These are phyloP conservation scores for Malassezia pachydermatis DNA, from an alignment of 1,284 basidiomycete genomes.

Conservation along the genomic window DNA sequence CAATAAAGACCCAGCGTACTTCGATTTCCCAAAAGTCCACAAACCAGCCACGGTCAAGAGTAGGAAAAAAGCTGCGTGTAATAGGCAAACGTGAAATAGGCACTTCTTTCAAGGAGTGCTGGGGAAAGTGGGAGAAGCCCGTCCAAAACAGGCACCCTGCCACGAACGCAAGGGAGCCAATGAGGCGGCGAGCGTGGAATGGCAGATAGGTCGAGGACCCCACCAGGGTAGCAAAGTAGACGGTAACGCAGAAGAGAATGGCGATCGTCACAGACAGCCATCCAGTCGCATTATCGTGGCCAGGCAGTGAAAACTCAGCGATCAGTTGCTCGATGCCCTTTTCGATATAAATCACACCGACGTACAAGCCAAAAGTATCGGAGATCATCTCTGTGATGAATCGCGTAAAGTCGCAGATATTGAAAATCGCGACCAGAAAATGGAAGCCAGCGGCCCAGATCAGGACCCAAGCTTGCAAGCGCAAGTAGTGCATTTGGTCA, in stretches of 20 bases:
- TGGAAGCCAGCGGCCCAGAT: conserved; percentile 88
- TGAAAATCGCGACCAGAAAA: conserved; percentile 72
- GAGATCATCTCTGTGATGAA: conserved; percentile 64
- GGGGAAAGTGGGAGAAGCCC: conserved; percentile 49
- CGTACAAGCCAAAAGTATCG: conserved; percentile 75
- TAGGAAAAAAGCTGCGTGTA: conserved; percentile 52
- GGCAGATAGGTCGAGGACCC: conserved; percentile 42
- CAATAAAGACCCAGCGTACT: conserved; percentile 76
- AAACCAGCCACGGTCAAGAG: conserved; percentile 68
- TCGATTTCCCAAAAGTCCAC: conserved; percentile 84
- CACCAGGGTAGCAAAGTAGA: conserved; percentile 44
- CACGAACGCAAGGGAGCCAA: conserved; percentile 49
- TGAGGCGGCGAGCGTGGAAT: conserved; percentile 46
- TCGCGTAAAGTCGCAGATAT: conserved; percentile 52
- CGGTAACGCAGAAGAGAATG: conserved; percentile 49
- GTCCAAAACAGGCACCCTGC: conserved; percentile 50
- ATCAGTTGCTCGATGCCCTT: conserved; percentile 51
- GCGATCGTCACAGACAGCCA: conserved; percentile 51
- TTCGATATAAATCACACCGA: conserved; percentile 47
- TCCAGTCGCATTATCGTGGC: conserved; percentile 46
- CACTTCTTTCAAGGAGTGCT: conserved; percentile 32
- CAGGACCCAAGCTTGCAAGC: conserved; percentile 61
- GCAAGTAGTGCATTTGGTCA: conserved; percentile 29
- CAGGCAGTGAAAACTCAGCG: conserved; percentile 43
- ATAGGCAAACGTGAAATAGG: conserved; percentile 41